phyloP scores from a whole-genome alignment of 371 early-diverging fungal species.

The Rhizopus sp. region DNA sequence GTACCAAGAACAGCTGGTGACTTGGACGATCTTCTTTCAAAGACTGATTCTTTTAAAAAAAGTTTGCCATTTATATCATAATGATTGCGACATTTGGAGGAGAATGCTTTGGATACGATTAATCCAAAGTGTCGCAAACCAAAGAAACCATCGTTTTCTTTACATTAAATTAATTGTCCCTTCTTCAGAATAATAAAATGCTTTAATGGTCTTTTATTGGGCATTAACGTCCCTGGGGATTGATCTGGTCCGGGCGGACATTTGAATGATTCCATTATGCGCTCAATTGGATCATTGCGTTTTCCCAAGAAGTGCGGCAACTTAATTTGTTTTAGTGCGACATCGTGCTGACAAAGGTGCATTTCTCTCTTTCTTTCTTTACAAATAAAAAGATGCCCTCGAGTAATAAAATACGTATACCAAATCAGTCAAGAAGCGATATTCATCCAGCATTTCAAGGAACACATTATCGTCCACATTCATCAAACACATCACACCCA shows the following conservation, averaged over 20 bases:
- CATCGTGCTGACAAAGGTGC: conserved; percentile 14
- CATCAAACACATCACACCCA: conserved; percentile 8
- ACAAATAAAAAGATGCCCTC: neutral
- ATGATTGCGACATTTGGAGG: conserved; percentile 83
- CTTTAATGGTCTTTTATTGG: too few species aligned
- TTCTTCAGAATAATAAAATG: too few species aligned
- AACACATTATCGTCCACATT: conserved; percentile 2
- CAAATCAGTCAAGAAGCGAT: neutral
- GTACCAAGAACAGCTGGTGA: conserved; percentile 6
- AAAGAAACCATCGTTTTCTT: neutral
- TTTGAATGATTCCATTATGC: conserved; percentile 18
- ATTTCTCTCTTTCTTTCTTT: conserved; percentile 35
- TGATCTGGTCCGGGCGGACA: too few species aligned
- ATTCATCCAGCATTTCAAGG: conserved; percentile 18
- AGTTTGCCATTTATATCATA: neutral
- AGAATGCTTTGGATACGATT: conserved; percentile 96
- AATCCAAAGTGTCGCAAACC: neutral
- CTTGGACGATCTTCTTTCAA: neutral
- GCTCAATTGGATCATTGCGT: conserved; percentile 11
- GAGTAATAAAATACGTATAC: neutral
- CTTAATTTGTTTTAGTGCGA: too few species aligned
- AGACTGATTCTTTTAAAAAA: conserved; percentile 4
- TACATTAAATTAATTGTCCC: neutral
- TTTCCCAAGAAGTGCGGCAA: too few species aligned
- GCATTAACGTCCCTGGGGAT: too few species aligned